phyloP scores from a whole-genome alignment of 2,329 filamentous ascomycete species.

The Aspergillus pseudoviridinutans region DNA sequence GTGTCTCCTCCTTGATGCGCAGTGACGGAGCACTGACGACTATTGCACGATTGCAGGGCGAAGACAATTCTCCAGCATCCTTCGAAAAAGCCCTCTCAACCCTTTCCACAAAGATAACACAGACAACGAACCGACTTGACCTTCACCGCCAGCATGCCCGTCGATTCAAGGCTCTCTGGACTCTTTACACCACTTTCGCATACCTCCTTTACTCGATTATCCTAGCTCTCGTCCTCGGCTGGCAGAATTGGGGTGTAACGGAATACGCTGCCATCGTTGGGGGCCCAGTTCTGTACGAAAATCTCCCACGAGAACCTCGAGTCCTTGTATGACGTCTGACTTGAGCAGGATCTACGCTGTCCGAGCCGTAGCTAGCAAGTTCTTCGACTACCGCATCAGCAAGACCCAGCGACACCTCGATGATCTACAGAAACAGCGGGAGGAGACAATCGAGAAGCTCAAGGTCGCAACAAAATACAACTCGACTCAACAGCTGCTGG shows the following conservation, averaged over 20 bases:
- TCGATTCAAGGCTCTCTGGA: conserved; percentile 79
- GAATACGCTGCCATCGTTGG: conserved; percentile 78
- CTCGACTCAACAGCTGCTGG: conserved; percentile 84
- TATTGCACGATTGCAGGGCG: conserved; percentile 51
- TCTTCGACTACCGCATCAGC: conserved; percentile 78
- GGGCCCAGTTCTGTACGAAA: conserved; percentile 68
- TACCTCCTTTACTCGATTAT: conserved; percentile 86
- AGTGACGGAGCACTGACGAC: neutral
- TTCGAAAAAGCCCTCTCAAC: conserved; percentile 89
- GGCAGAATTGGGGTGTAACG: conserved; percentile 67
- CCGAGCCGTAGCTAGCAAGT: conserved; percentile 61
- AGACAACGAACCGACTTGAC: conserved; percentile 70
- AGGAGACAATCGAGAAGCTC: conserved; percentile 85
- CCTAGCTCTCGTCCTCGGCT: conserved; percentile 78
- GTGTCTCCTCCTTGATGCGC: neutral
- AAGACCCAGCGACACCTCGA: conserved; percentile 66
- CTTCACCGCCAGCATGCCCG: conserved; percentile 66
- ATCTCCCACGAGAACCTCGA: conserved; percentile 1
- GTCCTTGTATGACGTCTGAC: neutral
- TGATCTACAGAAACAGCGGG: conserved; percentile 70
- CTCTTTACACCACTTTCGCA: conserved; percentile 82
- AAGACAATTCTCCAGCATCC: conserved; percentile 76
- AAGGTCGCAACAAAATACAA: conserved; percentile 96
- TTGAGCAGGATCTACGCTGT: conserved; percentile 69
- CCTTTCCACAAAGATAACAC: conserved; percentile 76